Conservation (phyloP, 441 rosid genomes). For the Metrosideros polymorpha region DNA sequence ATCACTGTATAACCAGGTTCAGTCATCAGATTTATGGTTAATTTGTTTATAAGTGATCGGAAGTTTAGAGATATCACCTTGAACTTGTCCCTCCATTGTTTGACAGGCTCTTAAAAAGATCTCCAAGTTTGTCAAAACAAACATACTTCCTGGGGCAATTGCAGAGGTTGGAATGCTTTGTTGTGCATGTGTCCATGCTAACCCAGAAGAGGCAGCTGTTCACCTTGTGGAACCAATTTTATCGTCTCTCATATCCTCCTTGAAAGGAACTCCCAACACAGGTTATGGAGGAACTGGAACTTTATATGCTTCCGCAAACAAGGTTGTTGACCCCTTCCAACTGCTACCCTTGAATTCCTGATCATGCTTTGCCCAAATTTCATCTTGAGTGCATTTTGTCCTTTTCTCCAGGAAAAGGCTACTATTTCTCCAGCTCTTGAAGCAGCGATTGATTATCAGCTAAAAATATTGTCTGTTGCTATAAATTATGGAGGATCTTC, state of each 20-base stretch:
- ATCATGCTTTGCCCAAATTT: slow-evolving; percentile 9
- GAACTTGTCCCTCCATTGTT: slow-evolving; percentile 3
- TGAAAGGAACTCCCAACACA: slow-evolving; percentile 82
- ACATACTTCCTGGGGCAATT: slow-evolving; percentile 98
- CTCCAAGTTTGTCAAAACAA: slow-evolving; percentile 88
- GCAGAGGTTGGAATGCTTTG: slow-evolving; percentile 99
- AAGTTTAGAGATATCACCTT: not conserved
- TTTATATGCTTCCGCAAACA: slow-evolving; percentile 38
- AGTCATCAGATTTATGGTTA: slow-evolving; percentile 3
- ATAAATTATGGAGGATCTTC: slow-evolving; percentile 89
- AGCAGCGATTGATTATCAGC: slow-evolving; percentile 88
- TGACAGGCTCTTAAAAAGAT: slow-evolving; percentile 93
- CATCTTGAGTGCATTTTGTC: slow-evolving; percentile 8
- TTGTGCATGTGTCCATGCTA: slow-evolving; percentile 95
- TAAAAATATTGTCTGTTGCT: slow-evolving; percentile 84
- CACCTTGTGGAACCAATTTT: slow-evolving; percentile 88
- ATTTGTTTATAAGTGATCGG: slow-evolving; percentile 6
- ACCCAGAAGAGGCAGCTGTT: slow-evolving; percentile 87
- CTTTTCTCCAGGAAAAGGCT: slow-evolving; percentile 52
- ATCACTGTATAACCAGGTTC: slow-evolving; percentile 81
- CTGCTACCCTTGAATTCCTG: slow-evolving; percentile 10
- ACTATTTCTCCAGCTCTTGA: slow-evolving; percentile 96
- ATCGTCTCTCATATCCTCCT: slow-evolving; percentile 69
- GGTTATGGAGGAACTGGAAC: slow-evolving; percentile 89
- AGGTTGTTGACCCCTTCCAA: slow-evolving; percentile 37